Percentiles rank a stretch among this genome's conserved stretches.
phyloP scores from a whole-genome alignment of 2,329 filamentous ascomycete species.

The Trichoderma guizhouense region DNA sequence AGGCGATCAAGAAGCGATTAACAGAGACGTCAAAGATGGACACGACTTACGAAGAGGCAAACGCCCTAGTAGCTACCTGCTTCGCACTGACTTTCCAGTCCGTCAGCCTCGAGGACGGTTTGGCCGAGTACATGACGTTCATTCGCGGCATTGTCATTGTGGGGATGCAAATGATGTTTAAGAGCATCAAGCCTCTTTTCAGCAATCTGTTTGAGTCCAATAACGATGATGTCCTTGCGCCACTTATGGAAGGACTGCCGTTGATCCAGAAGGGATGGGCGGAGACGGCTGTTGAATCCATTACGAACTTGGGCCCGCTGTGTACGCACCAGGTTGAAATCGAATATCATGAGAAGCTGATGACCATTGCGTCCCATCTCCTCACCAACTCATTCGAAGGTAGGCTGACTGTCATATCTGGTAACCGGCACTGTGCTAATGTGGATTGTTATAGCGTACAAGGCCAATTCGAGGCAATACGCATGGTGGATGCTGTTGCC shows the following conservation, averaged over 20 bases:
- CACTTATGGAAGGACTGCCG: constrained; percentile 45
- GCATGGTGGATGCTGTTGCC: constrained; percentile 58
- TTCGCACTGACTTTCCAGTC: constrained; percentile 59
- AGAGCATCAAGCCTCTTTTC: constrained; percentile 49
- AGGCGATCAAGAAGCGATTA: constrained; percentile 56
- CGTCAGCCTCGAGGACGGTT: constrained; percentile 53
- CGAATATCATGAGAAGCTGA: constrained; percentile 44
- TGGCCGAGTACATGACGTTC: constrained; percentile 60
- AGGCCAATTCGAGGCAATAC: constrained; percentile 49
- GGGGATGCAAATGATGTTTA: constrained; percentile 50
- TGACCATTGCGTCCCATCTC: constrained; percentile 49
- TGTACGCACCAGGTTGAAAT: constrained; percentile 43
- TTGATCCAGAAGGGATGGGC: constrained; percentile 44
- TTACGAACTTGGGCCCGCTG: constrained; percentile 43
- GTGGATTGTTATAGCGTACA: constrained; percentile 40
- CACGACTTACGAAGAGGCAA: constrained; percentile 50
- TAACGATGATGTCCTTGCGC: constrained; percentile 40
- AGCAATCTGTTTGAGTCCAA: constrained; percentile 43
- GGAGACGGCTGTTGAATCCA: constrained; percentile 44
- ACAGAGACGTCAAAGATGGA: constrained; percentile 39
- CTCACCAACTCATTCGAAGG: constrained; percentile 52
- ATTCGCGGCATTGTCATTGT: constrained; percentile 56
- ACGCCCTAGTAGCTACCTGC: constrained; percentile 58
- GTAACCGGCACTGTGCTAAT: not conserved
- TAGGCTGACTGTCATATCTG: constrained; percentile 27